Evolutionary conservation across 495 filamentous ascomycete genomes (phyloP).

Genomic region (Symbiotaphrina buchneri): DNA sequence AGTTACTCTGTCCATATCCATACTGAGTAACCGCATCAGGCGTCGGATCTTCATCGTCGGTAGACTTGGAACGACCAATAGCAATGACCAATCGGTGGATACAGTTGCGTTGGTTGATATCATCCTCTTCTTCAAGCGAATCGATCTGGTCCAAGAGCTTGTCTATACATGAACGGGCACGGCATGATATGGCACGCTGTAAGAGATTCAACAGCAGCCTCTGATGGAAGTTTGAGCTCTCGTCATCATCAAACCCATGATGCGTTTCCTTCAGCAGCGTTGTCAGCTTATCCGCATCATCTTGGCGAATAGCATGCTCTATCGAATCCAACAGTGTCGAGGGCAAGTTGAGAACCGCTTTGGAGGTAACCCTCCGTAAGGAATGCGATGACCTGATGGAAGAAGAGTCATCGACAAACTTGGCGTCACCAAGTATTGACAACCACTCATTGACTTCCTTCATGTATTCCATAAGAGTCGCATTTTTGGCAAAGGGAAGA

Average conservation of each 20-base stretch:
- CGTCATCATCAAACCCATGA: conserved; percentile 21
- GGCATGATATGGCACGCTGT: conserved; percentile 59
- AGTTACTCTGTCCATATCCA: conserved; percentile 30
- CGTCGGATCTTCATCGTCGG: conserved; percentile 22
- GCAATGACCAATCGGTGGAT: conserved; percentile 80
- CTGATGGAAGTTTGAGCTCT: conserved; percentile 21
- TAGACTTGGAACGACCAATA: conserved; percentile 58
- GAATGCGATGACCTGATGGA: conserved; percentile 51
- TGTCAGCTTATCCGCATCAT: conserved; percentile 39
- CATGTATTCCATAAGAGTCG: conserved; percentile 37
- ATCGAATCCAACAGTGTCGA: conserved; percentile 40
- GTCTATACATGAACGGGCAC: conserved; percentile 42
- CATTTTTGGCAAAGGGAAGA: conserved; percentile 62
- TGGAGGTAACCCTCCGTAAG: conserved; percentile 43
- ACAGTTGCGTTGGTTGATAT: conserved; percentile 85
- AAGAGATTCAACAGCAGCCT: conserved; percentile 55
- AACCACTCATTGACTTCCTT: conserved; percentile 80
- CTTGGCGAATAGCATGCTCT: conserved; percentile 54
- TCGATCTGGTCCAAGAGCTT: conserved; percentile 41
- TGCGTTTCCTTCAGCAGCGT: conserved; percentile 34
- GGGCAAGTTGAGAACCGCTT: conserved; percentile 47
- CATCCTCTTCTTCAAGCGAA: conserved; percentile 61
- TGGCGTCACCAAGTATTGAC: conserved; percentile 50
- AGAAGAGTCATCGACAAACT: conserved; percentile 41
- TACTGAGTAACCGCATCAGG: conserved; percentile 23